Conservation (phyloP, 495 filamentous ascomycete genomes). For the Annulohypoxylon stygium region DNA sequence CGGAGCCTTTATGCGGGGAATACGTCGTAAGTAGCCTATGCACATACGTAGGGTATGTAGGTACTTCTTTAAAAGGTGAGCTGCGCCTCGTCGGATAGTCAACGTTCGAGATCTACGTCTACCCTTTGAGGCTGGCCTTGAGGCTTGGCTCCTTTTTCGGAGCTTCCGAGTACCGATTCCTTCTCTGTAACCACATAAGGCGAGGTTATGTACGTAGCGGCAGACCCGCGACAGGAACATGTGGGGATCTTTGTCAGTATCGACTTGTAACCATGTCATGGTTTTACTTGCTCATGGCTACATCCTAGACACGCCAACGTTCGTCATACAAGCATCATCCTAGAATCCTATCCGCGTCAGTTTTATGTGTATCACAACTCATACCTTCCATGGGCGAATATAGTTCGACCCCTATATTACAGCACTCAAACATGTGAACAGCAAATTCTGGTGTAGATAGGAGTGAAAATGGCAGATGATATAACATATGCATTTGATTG, state of each 20-base stretch:
- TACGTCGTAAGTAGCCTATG: constrained; percentile 7
- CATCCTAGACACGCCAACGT: constrained; percentile 6
- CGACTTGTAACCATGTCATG: constrained; percentile 10
- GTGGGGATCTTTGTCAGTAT: constrained; percentile 24
- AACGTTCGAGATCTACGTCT: constrained; percentile 1
- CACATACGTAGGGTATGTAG: neutral
- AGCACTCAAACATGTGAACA: neutral
- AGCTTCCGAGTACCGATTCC: neutral
- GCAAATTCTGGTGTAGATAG: neutral
- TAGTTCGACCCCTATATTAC: constrained; percentile 13
- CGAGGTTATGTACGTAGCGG: constrained; percentile 1
- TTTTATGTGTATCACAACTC: neutral
- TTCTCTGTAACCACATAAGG: neutral
- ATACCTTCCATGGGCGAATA: neutral
- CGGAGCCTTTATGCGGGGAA: constrained; percentile 9
- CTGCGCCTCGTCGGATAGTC: neutral
- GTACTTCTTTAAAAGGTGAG: neutral
- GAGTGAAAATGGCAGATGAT: neutral
- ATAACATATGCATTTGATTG: constrained; percentile 32
- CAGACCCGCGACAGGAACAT: constrained; percentile 23
- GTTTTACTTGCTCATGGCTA: constrained; percentile 1
- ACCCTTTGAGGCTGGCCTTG: neutral
- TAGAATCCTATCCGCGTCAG: neutral
- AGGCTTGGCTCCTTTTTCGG: neutral
- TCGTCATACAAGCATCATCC: constrained; percentile 33